A percentile compares a stretch with the other conserved stretches of the same genome.
Evolutionary conservation across 805 yeast genomes (phyloP).

Genomic region (Candida pseudofarinosa): DNA sequence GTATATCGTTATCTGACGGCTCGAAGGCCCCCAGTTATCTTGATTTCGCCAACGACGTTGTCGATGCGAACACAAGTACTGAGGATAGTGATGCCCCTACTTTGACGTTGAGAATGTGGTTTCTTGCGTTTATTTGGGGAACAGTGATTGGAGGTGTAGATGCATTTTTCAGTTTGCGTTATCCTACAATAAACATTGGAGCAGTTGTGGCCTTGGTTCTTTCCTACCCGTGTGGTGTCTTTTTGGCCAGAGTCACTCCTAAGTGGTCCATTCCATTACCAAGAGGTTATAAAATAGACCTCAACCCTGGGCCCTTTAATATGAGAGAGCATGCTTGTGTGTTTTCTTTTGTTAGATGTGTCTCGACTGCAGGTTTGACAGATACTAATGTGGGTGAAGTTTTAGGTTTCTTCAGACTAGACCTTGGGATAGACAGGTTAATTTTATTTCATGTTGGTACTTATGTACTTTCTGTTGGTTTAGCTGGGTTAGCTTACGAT

Average conservation of each 20-base stretch:
- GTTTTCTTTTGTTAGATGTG: neutral
- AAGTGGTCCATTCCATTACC: constrained; percentile 4
- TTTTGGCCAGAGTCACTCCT: constrained; percentile 1
- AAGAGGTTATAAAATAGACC: neutral
- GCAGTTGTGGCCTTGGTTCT: constrained; percentile 6
- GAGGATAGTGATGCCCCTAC: constrained; percentile 7
- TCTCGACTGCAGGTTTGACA: constrained; percentile 5
- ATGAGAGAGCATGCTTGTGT: constrained; percentile 2
- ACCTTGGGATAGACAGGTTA: constrained; percentile 8
- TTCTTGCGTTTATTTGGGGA: constrained; percentile 3
- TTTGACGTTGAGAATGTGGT: constrained; percentile 6
- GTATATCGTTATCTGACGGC: neutral
- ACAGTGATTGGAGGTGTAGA: neutral
- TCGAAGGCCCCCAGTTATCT: neutral
- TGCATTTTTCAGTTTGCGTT: neutral
- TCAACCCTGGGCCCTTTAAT: constrained; percentile 7
- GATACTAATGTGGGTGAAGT: constrained; percentile 8
- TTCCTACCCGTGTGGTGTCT: constrained; percentile 7
- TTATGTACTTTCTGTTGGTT: constrained; percentile 6
- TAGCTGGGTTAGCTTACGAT: constrained; percentile 3
- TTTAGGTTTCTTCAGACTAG: constrained; percentile 7
- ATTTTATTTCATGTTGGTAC: constrained; percentile 8
- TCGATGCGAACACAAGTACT: constrained; percentile 7
- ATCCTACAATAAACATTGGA: neutral
- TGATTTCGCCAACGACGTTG: constrained; percentile 7